Evolutionary conservation across 768 basidiomycete genomes (phyloP), one percentile per base, ranked within the genome.

Genomic region (Tulasnella sp.): DNA sequence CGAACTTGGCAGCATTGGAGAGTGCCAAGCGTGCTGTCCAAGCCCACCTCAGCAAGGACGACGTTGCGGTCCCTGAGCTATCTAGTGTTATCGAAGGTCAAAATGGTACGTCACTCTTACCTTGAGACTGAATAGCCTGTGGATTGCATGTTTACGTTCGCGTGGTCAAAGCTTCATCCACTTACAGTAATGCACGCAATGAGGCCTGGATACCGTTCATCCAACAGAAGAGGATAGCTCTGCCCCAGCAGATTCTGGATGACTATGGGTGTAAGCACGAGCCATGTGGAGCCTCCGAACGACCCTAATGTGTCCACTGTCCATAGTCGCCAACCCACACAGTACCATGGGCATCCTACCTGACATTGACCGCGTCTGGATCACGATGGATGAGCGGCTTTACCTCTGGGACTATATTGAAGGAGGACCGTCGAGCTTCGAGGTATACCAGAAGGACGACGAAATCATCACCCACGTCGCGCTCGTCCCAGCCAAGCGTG

Each of bases 401-500:
- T 89, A 96, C 67, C 75, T 99, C 23, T 98, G 96, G 96, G 92
- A 99, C 71, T 99, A 96, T 70, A 74, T 84, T 34, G 88, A 95
- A 65, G 90, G 92, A 61, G 38, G 38, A 10, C 13, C 51, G 29
- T 32, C 42, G 43, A 41, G 32, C 42, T 26, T 48, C 42, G 17
- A n/a, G 3, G 42, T 55, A 11, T 53, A 44, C 47, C 21, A 47
- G 68, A 83, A 87, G 69, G 88, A 95, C 68, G 80, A 85, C 15
- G 88, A 96, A 65, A 82, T 88, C 50, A 96, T 99, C 64, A 83
- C 86, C 44, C 79, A 86, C 67, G 94, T 98, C 47, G 85, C 86
- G 10, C 78, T 97, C 63, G 88, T 97, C 56, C 84, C 78, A 70
- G 90, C 94, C 19, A 91, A 87, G 68, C 79, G 78, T 23, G 73